phyloP scores from a whole-genome alignment of 2,329 filamentous ascomycete species.

The Scorias spongiosa region DNA sequence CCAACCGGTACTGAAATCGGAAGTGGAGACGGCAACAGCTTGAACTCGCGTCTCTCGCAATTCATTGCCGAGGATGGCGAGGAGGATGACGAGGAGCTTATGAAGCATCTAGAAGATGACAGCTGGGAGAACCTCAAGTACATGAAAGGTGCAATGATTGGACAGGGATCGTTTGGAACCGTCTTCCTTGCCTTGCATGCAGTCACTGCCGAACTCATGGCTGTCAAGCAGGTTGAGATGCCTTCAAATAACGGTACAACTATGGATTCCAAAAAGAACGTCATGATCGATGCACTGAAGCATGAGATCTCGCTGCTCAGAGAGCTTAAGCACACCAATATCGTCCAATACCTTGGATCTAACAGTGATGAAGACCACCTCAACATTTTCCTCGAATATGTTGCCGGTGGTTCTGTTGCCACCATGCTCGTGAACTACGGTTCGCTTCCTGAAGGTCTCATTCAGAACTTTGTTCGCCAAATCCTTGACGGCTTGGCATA shows the following conservation, averaged over 20 bases:
- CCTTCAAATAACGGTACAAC: slow-evolving; percentile 63
- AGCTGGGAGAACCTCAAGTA: slow-evolving; percentile 96
- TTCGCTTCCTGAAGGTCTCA: slow-evolving; percentile 79
- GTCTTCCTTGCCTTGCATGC: slow-evolving; percentile 92
- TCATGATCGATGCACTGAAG: slow-evolving; percentile 95
- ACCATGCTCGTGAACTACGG: slow-evolving; percentile 99
- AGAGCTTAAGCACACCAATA: slow-evolving; percentile 89
- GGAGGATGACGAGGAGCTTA: slow-evolving; percentile 75
- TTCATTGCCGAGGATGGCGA: slow-evolving; percentile 83
- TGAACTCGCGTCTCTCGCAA: slow-evolving; percentile 70
- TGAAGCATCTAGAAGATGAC: slow-evolving; percentile 79
- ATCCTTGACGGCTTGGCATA: slow-evolving; percentile 88
- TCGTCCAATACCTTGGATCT: slow-evolving; percentile 94
- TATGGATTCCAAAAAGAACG: slow-evolving; percentile 83
- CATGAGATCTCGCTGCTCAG: slow-evolving; percentile 89
- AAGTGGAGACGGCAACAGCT: slow-evolving; percentile 38
- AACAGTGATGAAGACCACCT: slow-evolving; percentile 81
- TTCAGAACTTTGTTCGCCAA: slow-evolving; percentile 91
- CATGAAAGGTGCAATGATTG: slow-evolving; percentile 98
- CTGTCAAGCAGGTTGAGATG: slow-evolving; percentile 94
- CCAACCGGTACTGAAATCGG: slow-evolving; percentile 40
- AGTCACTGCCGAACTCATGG: slow-evolving; percentile 91
- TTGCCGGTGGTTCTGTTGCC: slow-evolving; percentile 90
- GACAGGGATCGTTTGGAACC: slow-evolving; percentile 89
- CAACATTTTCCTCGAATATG: slow-evolving; percentile 99